Evolutionary conservation across 768 basidiomycete genomes (phyloP), one percentile per base, ranked within the genome.

Genomic region (Leccinum variicolor): DNA sequence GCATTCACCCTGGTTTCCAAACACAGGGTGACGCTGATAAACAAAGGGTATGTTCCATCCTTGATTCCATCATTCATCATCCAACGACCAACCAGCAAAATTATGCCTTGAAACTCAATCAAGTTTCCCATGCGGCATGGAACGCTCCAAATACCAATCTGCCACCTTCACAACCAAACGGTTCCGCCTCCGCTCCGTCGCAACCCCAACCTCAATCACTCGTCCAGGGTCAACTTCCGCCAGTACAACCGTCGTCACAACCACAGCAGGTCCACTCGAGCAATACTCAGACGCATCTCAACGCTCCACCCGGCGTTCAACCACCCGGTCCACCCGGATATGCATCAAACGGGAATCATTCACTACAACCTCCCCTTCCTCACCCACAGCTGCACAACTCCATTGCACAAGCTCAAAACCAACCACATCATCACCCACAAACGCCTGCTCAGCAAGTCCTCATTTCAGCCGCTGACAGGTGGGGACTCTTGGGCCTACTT

Each of bases 361-460:
- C 68, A 54, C 61, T 65, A 48, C 74, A 69, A 57, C 64, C 62
- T 7, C 61, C 64, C 48, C 68, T 66, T 62, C 62, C 69, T 50
- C 80, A 67, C 69, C 71, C 62, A 71, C 81, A 61, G 64, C 73
- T 64, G 25, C 71, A 69, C 55, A 61, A 26, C 25, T 62, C 66
- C 48, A 70, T 67, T 23, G 59, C 62, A 15, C 76, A 73, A 61
- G 60, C 63, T 15, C 69, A 64, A 58, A 72, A 59, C 51, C 71
- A 72, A 50, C 67, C 69, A 41, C 77, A 73, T 66, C 83, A 79
- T 60, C 81, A 82, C 73, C 88, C 92, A 58, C 89, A 92, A 70
- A 92, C 92, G 46, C 94, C 95, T 2, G 92, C 93, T 47, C 92
- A 97, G 70, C 95, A 98, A 74, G 84, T 98, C 15, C 81, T 97